These are phyloP conservation scores for Leishmania amazonensis DNA, from an alignment of 208 protist genomes.

Conservation along the genomic window DNA sequence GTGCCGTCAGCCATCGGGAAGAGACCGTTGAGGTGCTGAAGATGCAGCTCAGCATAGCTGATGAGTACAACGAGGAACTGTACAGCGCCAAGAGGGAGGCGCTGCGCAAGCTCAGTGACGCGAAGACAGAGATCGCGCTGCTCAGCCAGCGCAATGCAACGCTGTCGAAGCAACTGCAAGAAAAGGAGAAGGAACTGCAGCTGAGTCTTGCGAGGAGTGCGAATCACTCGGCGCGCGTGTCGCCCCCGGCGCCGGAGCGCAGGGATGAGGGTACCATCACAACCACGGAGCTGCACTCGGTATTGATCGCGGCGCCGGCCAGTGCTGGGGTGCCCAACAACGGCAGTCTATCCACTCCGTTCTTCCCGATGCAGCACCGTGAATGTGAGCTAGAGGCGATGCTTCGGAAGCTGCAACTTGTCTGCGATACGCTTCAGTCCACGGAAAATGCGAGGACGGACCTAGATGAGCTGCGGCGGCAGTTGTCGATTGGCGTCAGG, in stretches of 20 bases:
- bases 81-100: conserved; percentile 49
- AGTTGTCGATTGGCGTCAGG: not conserved
- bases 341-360: not conserved
- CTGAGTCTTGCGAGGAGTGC: not conserved
- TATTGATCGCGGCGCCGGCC: too few species aligned
- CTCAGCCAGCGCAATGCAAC: conserved; percentile 44
- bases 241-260: conserved; percentile 1
- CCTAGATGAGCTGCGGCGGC: conserved; percentile 19
- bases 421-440: conserved; percentile 4
- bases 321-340: not conserved
- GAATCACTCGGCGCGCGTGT: not conserved
- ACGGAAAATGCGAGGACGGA: conserved; percentile 1
- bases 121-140: conserved; percentile 55
- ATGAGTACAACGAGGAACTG: conserved; percentile 44
- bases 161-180: conserved; percentile 24
- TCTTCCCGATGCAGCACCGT: not conserved
- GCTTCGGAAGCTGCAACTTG: conserved; percentile 20
- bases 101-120: conserved; percentile 47
- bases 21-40: conserved; percentile 40
- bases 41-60: conserved; percentile 36
- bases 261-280: conserved; percentile 13
- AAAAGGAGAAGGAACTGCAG: conserved; percentile 20
- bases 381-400: conserved; percentile 11
- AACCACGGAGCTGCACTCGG: not conserved
- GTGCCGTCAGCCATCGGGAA: conserved; percentile 32